These are phyloP conservation scores for Metarhizium robertsii DNA, from an alignment of 2,329 filamentous ascomycete genomes.

Conservation along the genomic window DNA sequence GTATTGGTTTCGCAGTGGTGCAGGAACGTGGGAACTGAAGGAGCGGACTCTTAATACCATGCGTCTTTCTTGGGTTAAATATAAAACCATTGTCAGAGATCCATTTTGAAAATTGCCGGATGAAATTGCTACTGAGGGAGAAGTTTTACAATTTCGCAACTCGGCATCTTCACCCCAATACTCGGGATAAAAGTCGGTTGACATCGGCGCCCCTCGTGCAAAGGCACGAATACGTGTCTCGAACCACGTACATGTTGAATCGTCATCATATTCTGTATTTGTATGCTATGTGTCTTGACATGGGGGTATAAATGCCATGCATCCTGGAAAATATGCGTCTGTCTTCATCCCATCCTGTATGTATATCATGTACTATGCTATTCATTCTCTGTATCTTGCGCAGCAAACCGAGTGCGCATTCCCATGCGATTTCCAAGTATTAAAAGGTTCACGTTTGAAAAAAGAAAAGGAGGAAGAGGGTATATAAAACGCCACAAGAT, in stretches of 20 bases:
- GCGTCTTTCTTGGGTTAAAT: too few species aligned
- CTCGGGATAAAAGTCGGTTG: background rate
- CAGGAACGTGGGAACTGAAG: background rate
- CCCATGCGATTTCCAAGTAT: too few species aligned
- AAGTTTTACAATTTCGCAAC: too few species aligned
- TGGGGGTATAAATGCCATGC: constrained; percentile 5
- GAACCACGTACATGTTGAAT: too few species aligned
- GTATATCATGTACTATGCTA: background rate
- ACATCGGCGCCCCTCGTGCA: background rate
- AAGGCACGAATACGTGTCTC: too few species aligned
- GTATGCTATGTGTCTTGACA: constrained; percentile 1
- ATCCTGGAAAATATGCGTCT: background rate
- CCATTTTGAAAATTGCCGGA: background rate
- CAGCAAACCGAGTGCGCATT: too few species aligned
- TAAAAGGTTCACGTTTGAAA: background rate
- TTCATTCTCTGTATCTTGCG: background rate
- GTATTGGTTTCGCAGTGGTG: background rate
- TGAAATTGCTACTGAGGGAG: too few species aligned
- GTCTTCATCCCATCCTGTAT: background rate
- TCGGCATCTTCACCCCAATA: too few species aligned
- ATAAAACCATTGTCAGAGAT: too few species aligned
- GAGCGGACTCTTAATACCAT: too few species aligned
- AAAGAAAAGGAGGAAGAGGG: constrained; percentile 8
- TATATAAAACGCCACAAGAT: constrained; percentile 28
- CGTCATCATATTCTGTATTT: background rate